Base-by-base conservation (phyloP, 176 grass and related monocot genomes). In the Carex littledalei region DNA sequence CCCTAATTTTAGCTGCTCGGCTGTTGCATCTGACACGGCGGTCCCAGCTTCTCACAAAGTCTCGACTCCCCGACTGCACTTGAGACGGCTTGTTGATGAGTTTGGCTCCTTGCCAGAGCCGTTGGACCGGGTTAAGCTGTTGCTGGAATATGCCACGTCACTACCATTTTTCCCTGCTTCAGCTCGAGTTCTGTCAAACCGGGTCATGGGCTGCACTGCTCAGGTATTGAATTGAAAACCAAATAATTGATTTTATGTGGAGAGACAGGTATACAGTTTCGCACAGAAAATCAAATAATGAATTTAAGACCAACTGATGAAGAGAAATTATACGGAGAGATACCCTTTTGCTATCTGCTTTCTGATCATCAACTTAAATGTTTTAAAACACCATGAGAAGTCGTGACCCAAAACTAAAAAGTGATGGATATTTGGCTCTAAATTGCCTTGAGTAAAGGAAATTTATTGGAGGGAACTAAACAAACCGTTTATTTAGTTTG, bases 181-280 rank as follows among this genome's bases (percentile, higher is more conserved):
- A 11, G 92, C 80, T 66, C 89, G 90, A 70, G 76, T 84, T 78
- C 54, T 83, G 4, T 71, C 62, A 67, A 98, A 98, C 82, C 95
- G 95, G 73, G 95, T 98, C 79, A 93, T 94, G 92, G 95, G 92
- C 0, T 98, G 95, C 88, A 94, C 90, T 50, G 91, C 95, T 6
- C 90, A 91, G 84, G 94, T 97, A 3, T 92, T 85, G 85, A 75
- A 87, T 35, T 63, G 78, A 12, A 15, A 66, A 39, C 37, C 16
- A 70, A 10, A 70, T 43, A 71, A 43, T 45, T 72, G 16, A 16
- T 67, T 37, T 67, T 67, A 50, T 53, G 29, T 75, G 20, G n/a
- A 24, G 11, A 15, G 41, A 15, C 12, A 15, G 71, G n/a, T 31
- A 67, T 67, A 67, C 4, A 4, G 13, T 4, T 37, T 67, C 21